Evolutionary conservation across 306 rosid species (phyloP), one percentile per base, ranked within the genome.

Genomic region (Inga leiocalycina): DNA sequence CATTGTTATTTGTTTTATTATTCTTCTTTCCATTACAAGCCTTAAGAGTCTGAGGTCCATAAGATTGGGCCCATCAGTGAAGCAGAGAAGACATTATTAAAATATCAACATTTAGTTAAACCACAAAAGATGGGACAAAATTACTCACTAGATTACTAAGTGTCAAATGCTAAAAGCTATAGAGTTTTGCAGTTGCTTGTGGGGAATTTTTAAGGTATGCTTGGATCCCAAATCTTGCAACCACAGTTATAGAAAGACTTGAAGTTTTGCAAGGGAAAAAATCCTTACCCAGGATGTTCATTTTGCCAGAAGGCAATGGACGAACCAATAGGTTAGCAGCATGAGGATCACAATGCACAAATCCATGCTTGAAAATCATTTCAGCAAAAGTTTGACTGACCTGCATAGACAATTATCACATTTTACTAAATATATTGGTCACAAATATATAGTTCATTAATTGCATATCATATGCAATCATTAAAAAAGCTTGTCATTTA

Each of bases 341-440:
- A 86, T 96, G 99, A 7, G 99, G 99, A 76, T 96, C 99, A 80
- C 99, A 96, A 82, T 96, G 99, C 78, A 96, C 99, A 90, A 96
- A 96, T 76, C 99, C 99, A 30, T 96, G 99, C 83, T 88, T 96
- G 87, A 92, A 96, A 92, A 94, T 96, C 99, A 96, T 96, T 90
- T 94, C 99, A 77, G 99, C 99, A 90, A 96, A 96, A 76, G 92
- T 83, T 87, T 90, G 93, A 83, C 97, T 96, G 71, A 96, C 93
- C 99, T 96, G 90, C 87, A 88, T 52, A 74, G 85, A 77, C 57
- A 73, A 46, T 32, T 15, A 54, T 48, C 49, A 80, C 62, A 80
- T 66, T 73, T 83, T 85, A 48, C 74, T 67, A 74, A 81, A 66
- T 76, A 61, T 79, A 43, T 81, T 74, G 79, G 57, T 59, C 77